A percentile compares a stretch with the other conserved stretches of the same genome.
Evolutionary conservation across 2,329 filamentous ascomycete genomes (phyloP).

Genomic region (Westerdykella aurantiaca): DNA sequence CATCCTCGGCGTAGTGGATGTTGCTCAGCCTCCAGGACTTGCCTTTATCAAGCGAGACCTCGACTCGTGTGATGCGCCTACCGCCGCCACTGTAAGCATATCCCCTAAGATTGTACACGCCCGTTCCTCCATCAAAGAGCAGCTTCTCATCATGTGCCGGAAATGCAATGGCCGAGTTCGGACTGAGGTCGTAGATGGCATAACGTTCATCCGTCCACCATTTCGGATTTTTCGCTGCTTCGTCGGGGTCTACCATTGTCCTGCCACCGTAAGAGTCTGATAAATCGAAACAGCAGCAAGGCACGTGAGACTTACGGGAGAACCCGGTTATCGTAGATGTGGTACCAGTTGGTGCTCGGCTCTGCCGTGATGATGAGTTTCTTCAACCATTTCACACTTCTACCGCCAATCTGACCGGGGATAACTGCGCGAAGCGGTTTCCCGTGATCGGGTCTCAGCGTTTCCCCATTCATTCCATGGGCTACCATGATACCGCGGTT

Average conservation of each 20-base stretch:
- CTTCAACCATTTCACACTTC: slow-evolving; percentile 91
- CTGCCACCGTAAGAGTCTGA: slow-evolving; percentile 20
- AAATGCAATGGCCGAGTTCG: slow-evolving; percentile 75
- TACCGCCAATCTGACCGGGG: slow-evolving; percentile 84
- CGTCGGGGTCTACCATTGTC: slow-evolving; percentile 77
- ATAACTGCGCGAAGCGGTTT: slow-evolving; percentile 77
- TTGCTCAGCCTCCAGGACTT: slow-evolving; percentile 72
- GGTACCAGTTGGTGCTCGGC: slow-evolving; percentile 91
- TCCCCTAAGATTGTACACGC: slow-evolving; percentile 62
- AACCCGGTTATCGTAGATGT: slow-evolving; percentile 89
- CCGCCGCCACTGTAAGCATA: slow-evolving; percentile 89
- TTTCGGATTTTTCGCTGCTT: slow-evolving; percentile 64
- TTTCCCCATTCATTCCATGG: slow-evolving; percentile 84
- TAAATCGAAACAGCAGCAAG: neutral
- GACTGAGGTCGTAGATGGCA: slow-evolving; percentile 85
- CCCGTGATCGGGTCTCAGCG: slow-evolving; percentile 75
- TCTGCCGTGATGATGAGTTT: slow-evolving; percentile 68
- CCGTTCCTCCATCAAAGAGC: slow-evolving; percentile 42
- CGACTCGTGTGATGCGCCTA: slow-evolving; percentile 73
- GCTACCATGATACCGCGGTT: slow-evolving; percentile 82
- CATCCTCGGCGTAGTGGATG: slow-evolving; percentile 78
- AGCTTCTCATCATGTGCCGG: slow-evolving; percentile 72
- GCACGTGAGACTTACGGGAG: slow-evolving; percentile 51
- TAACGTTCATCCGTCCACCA: slow-evolving; percentile 89
- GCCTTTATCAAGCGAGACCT: slow-evolving; percentile 77